Conservation (phyloP, 140 eudicot genomes). For the Anethum foeniculum region DNA sequence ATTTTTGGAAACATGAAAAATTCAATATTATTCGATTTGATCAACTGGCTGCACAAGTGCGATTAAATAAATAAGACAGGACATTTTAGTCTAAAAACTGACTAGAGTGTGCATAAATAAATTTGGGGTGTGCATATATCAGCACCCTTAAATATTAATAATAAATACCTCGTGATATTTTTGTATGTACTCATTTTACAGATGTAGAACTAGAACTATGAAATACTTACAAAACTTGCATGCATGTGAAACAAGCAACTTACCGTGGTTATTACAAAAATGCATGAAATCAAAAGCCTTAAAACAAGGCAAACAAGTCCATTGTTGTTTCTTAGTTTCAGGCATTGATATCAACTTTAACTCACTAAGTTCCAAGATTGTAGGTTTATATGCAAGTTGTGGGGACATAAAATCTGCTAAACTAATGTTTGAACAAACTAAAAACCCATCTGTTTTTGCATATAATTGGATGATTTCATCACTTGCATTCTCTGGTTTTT, state of each 20-base stretch:
- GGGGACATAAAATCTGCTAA: constrained; percentile 52
- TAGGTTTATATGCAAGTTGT: constrained; percentile 58
- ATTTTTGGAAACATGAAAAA: too few relatives aligned
- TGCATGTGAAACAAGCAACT: constrained; percentile 20
- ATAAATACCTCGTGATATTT: too few relatives aligned
- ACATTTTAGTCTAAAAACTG: too few relatives aligned
- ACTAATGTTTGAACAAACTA: constrained; percentile 40
- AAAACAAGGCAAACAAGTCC: constrained; percentile 50
- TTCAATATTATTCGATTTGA: too few relatives aligned
- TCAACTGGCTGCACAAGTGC: too few relatives aligned
- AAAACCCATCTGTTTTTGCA: constrained; percentile 55
- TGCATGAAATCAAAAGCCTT: constrained; percentile 50
- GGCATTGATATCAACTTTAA: constrained; percentile 21
- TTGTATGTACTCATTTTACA: too few relatives aligned
- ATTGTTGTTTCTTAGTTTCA: constrained; percentile 42
- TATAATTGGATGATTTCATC: constrained; percentile 75
- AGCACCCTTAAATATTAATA: too few relatives aligned
- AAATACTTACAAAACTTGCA: constrained; percentile 19
- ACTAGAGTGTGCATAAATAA: too few relatives aligned
- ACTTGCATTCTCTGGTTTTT: constrained; percentile 46
- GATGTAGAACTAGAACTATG: not conserved
- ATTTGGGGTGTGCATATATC: too few relatives aligned
- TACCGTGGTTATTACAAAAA: constrained; percentile 26
- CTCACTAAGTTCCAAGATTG: constrained; percentile 47
- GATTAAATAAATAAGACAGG: too few relatives aligned